Conservation (phyloP, 1,284 basidiomycete species). For the Ustilago lituana region DNA sequence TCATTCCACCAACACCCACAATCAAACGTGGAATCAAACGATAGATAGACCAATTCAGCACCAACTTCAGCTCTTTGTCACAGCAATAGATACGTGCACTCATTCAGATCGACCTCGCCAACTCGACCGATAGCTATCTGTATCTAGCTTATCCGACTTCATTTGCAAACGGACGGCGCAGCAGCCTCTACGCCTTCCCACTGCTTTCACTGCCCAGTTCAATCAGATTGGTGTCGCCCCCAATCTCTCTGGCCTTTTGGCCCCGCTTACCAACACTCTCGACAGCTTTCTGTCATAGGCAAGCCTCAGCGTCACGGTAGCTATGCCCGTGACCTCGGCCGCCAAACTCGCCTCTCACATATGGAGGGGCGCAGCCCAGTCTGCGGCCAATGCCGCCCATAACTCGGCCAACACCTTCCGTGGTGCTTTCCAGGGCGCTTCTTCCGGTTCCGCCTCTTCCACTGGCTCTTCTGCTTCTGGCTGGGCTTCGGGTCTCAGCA, state of each 20-base stretch:
- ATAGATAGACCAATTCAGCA: no score
- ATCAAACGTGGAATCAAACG: no score
- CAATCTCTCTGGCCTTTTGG: constrained; percentile 5
- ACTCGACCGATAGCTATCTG: no score
- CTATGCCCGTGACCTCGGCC: constrained; percentile 53
- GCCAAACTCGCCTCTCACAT: constrained; percentile 57
- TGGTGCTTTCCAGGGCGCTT: constrained; percentile 48
- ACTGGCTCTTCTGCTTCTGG: constrained; percentile 46
- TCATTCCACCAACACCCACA: no score
- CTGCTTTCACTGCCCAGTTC: not conserved
- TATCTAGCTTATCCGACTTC: no score
- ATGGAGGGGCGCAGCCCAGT: constrained; percentile 55
- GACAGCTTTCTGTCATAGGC: constrained; percentile 11
- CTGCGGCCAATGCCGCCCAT: constrained; percentile 53
- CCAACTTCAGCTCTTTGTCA: no score
- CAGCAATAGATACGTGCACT: no score
- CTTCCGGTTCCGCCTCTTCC: constrained; percentile 25
- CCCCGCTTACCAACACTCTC: not conserved
- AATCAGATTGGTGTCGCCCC: not conserved
- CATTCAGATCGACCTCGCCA: no score
- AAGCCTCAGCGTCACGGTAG: constrained; percentile 25
- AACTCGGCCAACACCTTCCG: constrained; percentile 51
- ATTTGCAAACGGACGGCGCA: constrained; percentile 11
- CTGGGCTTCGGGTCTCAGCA: constrained; percentile 52
- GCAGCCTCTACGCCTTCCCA: not conserved